Conservation (phyloP, 2,329 filamentous ascomycete genomes). For the Aulographum hederae region DNA sequence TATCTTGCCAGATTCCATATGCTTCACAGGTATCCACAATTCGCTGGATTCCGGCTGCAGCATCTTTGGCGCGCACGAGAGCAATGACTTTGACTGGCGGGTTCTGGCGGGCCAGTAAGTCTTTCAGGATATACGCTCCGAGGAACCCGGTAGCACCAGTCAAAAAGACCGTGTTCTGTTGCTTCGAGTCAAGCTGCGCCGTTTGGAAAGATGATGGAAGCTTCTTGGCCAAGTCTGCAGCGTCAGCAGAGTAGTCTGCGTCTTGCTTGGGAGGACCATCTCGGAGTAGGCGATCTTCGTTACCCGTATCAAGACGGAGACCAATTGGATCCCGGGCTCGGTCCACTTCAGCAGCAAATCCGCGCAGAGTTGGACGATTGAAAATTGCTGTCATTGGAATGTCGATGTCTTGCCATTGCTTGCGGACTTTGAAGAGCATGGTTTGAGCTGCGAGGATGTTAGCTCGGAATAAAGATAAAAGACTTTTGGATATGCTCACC, state of each 20-base stretch:
- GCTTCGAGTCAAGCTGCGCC: conserved; percentile 16
- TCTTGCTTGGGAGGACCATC: conserved; percentile 10
- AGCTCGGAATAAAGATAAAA: too few relatives aligned
- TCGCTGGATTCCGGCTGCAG: conserved; percentile 41
- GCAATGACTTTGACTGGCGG: conserved; percentile 47
- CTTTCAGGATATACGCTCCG: conserved; percentile 60
- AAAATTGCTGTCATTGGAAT: conserved; percentile 56
- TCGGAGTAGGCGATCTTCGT: too few relatives aligned
- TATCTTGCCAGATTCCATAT: conserved; percentile 62
- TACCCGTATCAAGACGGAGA: conserved; percentile 25
- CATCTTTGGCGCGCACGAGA: conserved; percentile 53
- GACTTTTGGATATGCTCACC: too few relatives aligned
- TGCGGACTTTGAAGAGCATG: conserved; percentile 53
- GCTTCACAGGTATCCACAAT: conserved; percentile 49
- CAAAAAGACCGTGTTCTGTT: conserved; percentile 45
- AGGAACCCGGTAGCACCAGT: conserved; percentile 87
- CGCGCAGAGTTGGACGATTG: conserved; percentile 42
- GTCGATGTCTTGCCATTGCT: conserved; percentile 42
- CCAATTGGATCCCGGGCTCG: conserved; percentile 28
- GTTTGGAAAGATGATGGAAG: conserved; percentile 24
- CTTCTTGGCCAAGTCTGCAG: conserved; percentile 26
- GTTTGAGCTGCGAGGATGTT: too few relatives aligned
- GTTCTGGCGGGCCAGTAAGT: conserved; percentile 45
- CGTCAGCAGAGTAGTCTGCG: conserved; percentile 33
- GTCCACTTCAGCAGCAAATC: conserved; percentile 34